Conservation (phyloP, 2,329 filamentous ascomycete species). For the Bisporella sp. region DNA sequence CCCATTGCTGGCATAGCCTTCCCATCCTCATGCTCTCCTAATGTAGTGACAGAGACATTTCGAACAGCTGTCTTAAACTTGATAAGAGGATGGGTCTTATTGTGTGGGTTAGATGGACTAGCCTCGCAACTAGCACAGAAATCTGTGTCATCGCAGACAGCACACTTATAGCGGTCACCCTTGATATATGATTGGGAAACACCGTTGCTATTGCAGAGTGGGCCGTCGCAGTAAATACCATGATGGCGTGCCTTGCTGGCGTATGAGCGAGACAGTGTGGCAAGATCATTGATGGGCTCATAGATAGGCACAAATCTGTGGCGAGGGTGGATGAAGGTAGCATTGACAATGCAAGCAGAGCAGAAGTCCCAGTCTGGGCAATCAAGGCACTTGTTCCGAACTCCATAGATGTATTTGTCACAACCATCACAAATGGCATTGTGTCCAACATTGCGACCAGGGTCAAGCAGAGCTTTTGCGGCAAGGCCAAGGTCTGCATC, state of each 20-base stretch:
- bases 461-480: constrained; percentile 61
- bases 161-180: constrained; percentile 92
- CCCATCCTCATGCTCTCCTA: constrained; percentile 67
- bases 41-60: constrained; percentile 78
- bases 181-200: constrained; percentile 64
- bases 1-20: constrained; percentile 63
- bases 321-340: constrained; percentile 63
- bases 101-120: constrained; percentile 75
- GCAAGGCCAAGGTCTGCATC: constrained; percentile 54
- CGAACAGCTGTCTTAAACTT: constrained; percentile 94
- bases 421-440: constrained; percentile 93
- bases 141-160: constrained; percentile 89
- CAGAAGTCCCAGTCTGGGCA: constrained; percentile 99
- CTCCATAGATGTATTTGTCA: constrained; percentile 76
- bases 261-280: constrained; percentile 35
- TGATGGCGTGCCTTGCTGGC: constrained; percentile 52
- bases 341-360: constrained; percentile 62
- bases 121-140: constrained; percentile 95
- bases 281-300: constrained; percentile 49
- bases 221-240: constrained; percentile 93
- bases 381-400: constrained; percentile 93
- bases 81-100: constrained; percentile 92
- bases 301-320: constrained; percentile 91
- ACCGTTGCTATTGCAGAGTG: constrained; percentile 63
- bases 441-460: constrained; percentile 77